Evolutionary conservation across 2,329 filamentous ascomycete species (phyloP), one percentile per base, ranked within the genome.

Genomic region (Paracoccidioides lutzii): DNA sequence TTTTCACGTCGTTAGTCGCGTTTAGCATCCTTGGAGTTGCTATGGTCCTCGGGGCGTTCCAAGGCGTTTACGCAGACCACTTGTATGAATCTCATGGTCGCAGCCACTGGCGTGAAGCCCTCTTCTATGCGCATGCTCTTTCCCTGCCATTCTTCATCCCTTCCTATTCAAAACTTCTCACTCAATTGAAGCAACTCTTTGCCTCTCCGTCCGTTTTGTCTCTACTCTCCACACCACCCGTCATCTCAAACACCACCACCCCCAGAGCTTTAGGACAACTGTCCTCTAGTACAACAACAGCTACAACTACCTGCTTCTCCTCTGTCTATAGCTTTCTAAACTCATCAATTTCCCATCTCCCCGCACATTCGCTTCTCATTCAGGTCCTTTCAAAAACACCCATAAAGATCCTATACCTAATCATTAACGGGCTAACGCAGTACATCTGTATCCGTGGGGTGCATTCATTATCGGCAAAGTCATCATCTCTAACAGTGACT

Each of bases 381-480:
- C 59, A 64, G 55, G 44, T 66, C 3, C 57, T 69, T 22, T 60
- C 65, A 41, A 56, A 59, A 30, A 60, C 69, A 14, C 69, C 72
- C 3, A 63, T 69, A 30, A 69, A 71, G 52, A 60, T 73, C 4
- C 59, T 69, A 9, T 71, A 71, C 42, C 66, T 76, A 50, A 35
- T 72, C 7, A 62, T 76, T 59, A 75, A 76, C 62, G 88, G 94
- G 0, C 67, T 94, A 51, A 97, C 93, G 3, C 93, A 98, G 71
- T 89, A 96, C 65, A 81, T 90, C 30, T 98, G 93, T 70, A 97
- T 98, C 60, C 87, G 90, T 3, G 93, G 93, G 1, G 93, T 98
- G 56, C 97, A 97, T 63, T 79, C 95, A n/a, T 78, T 98, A 4
- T 90, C 88, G 1, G 88, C 91, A 0, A 85, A 85, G 55, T 88